A percentile compares a stretch with the other conserved stretches of the same genome.
Conservation (phyloP, 2,329 filamentous ascomycete genomes). For the Fusarium hostae region DNA sequence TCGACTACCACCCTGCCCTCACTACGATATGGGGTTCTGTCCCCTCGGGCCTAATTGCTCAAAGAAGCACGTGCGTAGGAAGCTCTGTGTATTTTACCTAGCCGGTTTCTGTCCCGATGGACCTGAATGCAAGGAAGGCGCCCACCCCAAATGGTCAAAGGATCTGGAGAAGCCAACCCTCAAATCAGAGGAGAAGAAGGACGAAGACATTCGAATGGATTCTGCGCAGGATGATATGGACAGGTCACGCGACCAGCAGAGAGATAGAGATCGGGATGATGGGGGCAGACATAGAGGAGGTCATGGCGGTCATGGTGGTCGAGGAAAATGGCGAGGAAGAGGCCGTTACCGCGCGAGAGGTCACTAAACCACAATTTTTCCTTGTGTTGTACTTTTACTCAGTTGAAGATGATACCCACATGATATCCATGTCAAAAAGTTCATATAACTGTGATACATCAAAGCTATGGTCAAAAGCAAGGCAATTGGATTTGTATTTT, state of each 20-base stretch:
- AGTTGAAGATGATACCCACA: constrained; percentile 31
- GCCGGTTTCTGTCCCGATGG: constrained; percentile 94
- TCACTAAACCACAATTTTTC: constrained; percentile 36
- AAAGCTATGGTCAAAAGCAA: constrained; percentile 3
- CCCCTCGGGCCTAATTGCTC: constrained; percentile 87
- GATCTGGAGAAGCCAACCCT: constrained; percentile 80
- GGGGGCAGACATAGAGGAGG: constrained; percentile 48
- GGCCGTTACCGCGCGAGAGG: constrained; percentile 52
- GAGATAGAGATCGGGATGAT: constrained; percentile 43
- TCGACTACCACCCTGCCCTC: constrained; percentile 82
- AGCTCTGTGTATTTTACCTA: constrained; percentile 85
- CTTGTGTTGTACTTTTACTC: constrained; percentile 19
- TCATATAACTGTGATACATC: not conserved
- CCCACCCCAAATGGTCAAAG: constrained; percentile 84
- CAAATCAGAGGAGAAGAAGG: constrained; percentile 73
- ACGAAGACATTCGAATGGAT: constrained; percentile 54
- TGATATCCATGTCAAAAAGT: not conserved
- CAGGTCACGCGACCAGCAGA: constrained; percentile 50
- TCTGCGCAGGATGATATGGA: constrained; percentile 52
- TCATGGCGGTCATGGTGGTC: constrained; percentile 44
- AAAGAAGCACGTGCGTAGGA: constrained; percentile 87
- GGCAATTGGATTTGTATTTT: constrained; percentile 22
- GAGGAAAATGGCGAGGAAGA: constrained; percentile 54
- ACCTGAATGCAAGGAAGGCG: constrained; percentile 77
- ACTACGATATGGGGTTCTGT: constrained; percentile 96